Evolutionary conservation across 2,329 filamentous ascomycete genomes (phyloP), one percentile per base, ranked within the genome.

Genomic region (Xylariomycetidae sp.): DNA sequence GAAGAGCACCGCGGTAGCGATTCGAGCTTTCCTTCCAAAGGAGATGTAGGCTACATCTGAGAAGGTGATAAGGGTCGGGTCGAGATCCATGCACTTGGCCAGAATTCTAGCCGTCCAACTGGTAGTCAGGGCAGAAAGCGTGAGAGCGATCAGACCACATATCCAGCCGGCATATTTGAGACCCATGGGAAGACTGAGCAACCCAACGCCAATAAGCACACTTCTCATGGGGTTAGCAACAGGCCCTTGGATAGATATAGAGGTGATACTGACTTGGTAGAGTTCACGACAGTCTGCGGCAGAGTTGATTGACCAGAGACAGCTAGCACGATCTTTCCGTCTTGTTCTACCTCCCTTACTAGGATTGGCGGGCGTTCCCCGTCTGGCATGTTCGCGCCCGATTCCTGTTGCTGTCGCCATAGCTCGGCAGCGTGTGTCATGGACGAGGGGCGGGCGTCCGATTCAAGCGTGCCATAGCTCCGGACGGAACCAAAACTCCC

Each of bases 241-340:
- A n/a, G 3, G 7, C 5, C 14, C 8, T 4, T 16, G 5, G 25
- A 22, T 3, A 14, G 17, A 8, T 6, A 18, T 16, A 36, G 18
- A 16, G 5, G 20, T 12, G 8, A 18, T 4, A 44, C 61, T 40
- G 45, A 68, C 64, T 95, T 95, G 56, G 90, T 90, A 3, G 88
- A 94, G 62, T 98, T 98, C 70, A 97, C 94, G 42, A 96, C 76
- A 6, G 90, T 97, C 64, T 97, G 90, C 1, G 88, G 88, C 12
- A 97, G 70, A 1, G 90, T 98, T n/a, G 88, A 94, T 64, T 94
- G 88, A 25, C 90, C 90, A 41, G 94, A 84, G 3, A 95, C 81
- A 3, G 90, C 76, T 48, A 90, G 76, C 36, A 95, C 78, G 30
- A 90, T 76, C 53, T 83, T 88, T 26, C 92, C 88, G 46, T 92